Evolutionary conservation across 768 basidiomycete species (phyloP).

Genomic region (Serendipita indica): DNA sequence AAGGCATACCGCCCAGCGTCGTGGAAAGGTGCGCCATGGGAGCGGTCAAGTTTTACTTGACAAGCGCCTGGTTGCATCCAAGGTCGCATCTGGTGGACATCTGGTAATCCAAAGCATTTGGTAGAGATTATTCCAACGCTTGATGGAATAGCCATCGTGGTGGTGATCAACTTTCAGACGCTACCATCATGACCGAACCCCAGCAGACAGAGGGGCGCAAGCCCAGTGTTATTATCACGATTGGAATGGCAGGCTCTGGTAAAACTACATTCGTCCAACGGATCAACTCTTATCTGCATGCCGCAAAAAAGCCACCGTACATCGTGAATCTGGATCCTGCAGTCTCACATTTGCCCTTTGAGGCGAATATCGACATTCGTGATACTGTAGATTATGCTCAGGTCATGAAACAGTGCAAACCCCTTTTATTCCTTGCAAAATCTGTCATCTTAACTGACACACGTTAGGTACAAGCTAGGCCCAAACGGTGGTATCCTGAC

Average conservation of each 20-base stretch:
- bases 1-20: too few species aligned
- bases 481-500: slow-evolving; percentile 98
- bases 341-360: slow-evolving; percentile 79
- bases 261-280: slow-evolving; percentile 96
- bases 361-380: slow-evolving; percentile 93
- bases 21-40: too few species aligned
- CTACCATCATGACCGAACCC: background rate
- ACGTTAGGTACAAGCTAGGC: slow-evolving; percentile 97
- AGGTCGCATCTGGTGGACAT: too few species aligned
- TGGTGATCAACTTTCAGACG: too few species aligned
- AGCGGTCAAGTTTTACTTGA: too few species aligned
- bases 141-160: too few species aligned
- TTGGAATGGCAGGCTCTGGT: slow-evolving; percentile 94
- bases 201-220: slow-evolving; percentile 18
- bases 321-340: slow-evolving; percentile 97
- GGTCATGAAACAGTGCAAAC: slow-evolving; percentile 98
- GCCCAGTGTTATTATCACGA: slow-evolving; percentile 74
- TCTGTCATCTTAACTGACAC: too few species aligned
- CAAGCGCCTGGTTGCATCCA: too few species aligned
- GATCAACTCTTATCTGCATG: slow-evolving; percentile 82
- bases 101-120: too few species aligned
- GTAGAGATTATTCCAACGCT: too few species aligned
- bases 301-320: slow-evolving; percentile 61
- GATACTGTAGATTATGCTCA: slow-evolving; percentile 96
- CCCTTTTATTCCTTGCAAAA: slow-evolving; percentile 21